Evolutionary conservation across 352 stramenopile genomes (phyloP).

Genomic region (Aphanomyces astaci): DNA sequence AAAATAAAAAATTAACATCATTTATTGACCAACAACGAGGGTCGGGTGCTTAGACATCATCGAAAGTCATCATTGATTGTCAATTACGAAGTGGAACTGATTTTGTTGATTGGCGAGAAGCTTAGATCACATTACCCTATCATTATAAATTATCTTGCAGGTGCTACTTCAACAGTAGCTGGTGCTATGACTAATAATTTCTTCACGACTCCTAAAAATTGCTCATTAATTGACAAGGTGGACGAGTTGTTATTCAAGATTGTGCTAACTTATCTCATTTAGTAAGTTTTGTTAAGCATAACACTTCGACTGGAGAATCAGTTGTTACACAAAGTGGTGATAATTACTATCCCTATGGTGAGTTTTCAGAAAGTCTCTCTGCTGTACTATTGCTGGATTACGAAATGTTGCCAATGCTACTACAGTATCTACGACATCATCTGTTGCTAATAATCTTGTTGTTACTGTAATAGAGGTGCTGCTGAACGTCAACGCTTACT

Average conservation of each 20-base stretch:
- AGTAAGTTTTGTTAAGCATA: constrained; percentile 10
- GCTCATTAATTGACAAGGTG: constrained; percentile 11
- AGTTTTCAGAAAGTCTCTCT: constrained; percentile 4
- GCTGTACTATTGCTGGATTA: constrained; percentile 3
- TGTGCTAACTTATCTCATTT: constrained; percentile 7
- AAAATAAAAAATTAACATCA: constrained; percentile 14
- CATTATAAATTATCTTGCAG: constrained; percentile 10
- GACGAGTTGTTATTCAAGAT: constrained; percentile 6
- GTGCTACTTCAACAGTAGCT: constrained; percentile 6
- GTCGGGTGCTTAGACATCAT: constrained; percentile 4
- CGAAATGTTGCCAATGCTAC: constrained; percentile 6
- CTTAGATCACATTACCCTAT: constrained; percentile 1
- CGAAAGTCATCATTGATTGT: constrained; percentile 11
- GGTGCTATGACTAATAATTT: constrained; percentile 6
- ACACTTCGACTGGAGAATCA: constrained; percentile 9
- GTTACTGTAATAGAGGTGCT: constrained; percentile 4
- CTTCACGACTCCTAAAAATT: constrained; percentile 10
- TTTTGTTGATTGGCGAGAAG: constrained; percentile 11
- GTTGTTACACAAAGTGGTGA: constrained; percentile 4
- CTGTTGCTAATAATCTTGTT: constrained; percentile 2
- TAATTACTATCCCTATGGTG: constrained; percentile 5
- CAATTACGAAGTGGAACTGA: constrained; percentile 6
- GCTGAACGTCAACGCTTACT: constrained; percentile 1
- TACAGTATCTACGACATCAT: not conserved
- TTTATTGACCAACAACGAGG: constrained; percentile 8